Evolutionary conservation across 495 filamentous ascomycete species (phyloP), one percentile per base, ranked within the genome.

Genomic region (Xanthoparmelia taractica): DNA sequence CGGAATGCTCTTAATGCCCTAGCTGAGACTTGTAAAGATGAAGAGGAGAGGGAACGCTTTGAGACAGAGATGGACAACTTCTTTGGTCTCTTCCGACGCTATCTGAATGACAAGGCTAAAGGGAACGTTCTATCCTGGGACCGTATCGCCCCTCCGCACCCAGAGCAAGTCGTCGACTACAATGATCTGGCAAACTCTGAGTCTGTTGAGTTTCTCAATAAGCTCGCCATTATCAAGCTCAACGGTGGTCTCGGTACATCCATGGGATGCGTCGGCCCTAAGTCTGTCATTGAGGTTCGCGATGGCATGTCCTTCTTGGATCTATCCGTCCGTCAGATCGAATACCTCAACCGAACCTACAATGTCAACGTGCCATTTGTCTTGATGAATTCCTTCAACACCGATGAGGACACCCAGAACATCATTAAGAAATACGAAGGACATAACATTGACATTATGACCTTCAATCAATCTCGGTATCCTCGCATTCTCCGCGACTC

Each of bases 381-480:
- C 67, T 85, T 99, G 72, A 99, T 99, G 94, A 99, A 99, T 85
- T 97, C 94, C 61, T 99, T 99, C 88, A 99, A 99, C 84, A 99
- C 94, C 73, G 91, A 97, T 76, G 86, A 93, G 70, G 94, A 99
- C 74, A 99, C 94, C 64, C 88, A 90, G 68, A 94, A 90, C 75
- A 99, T 99, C 79, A 99, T 99, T 80, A 97, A 97, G 87, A 99
- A 99, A 81, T 99, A 99, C 79, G 93, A 99, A 80, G 95, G 94
- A 67, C 95, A 99, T 84, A 96, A 96, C 71, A 93, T 99, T 70
- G 93, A 97, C 75, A 96, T 99, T 74, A 82, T 97, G 74, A 99
- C 94, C 73, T 99, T 99, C 89, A 99, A 99, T 83, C 94, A 99
- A 81, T 97, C 95, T 60, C 84, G 91, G 60, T 99, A 97, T 80